Evolutionary conservation across 1,284 basidiomycete species (phyloP), one percentile per base, ranked within the genome.

Genomic region (Tylopilus orsonianus): DNA sequence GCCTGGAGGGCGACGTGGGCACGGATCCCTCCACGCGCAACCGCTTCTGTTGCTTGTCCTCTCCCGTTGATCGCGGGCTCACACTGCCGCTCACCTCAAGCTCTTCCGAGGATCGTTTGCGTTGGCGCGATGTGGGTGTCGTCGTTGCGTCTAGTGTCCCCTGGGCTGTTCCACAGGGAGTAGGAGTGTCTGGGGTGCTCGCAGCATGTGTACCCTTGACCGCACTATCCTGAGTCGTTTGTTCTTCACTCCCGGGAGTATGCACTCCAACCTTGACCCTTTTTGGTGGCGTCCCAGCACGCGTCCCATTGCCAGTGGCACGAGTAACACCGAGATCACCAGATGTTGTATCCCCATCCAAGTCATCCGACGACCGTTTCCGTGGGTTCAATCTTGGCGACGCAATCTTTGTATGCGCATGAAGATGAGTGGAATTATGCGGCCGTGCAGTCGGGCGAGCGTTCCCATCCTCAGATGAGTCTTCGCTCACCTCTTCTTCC

Each of bases 101-200:
- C 34, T 65, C 63, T 52, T 65, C 63, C 10, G 65, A 65, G 12
- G 63, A 68, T 13, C 66, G 65, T 50, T 65, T 65, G n/a, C 63
- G 61, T 46, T 68, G 63, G 5, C 62, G 65, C 9, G 64, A 35
- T 0, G 32, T 8, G 1, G 55, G 38, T 3, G 46, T 26, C 4
- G 27, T 27, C 7, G 32, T 36, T 10, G 40, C n/a, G 0, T 47
- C 42, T 6, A 50, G 46, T 24, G 24, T 26, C 3, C 40, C 51
- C 13, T 27, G 4, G 14, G 24, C 7, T 35, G 26, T 16, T 27
- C 20, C 39, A 19, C 16, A 38, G n/a, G 41, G 29, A 2, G 41
- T 32, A 8, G 56, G 47, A 16, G 50, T 39, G 26, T 27, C n/a
- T 13, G 46, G 30, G 8, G 23, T 14, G 5, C 18, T 41, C 12